Base-by-base conservation (phyloP, 352 stramenopile species). In the Peronospora belbahrii region DNA sequence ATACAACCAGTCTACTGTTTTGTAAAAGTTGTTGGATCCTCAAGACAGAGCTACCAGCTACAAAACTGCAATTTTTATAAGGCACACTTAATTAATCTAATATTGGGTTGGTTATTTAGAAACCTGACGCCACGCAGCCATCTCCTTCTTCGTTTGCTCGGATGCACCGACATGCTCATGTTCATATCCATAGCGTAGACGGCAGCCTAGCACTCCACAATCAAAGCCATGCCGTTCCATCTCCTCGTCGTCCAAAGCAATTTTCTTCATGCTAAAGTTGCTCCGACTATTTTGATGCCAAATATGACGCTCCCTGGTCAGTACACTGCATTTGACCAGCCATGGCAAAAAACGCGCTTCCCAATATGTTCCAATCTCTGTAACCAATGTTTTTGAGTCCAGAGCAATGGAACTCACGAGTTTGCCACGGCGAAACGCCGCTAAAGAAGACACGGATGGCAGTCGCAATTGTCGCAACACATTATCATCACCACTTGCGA, bases 131-230 rank as follows among this genome's bases (percentile, higher is more conserved):
- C 75, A 87, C 20, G 70, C 48, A 2, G 75, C 74, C 28, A 85
- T 73, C 45, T 83, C 70, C 11, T 64, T 42, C 56, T 83, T 85
- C 27, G 67, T 56, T 20, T 76, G 59, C 32, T 83, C 58, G 8
- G 75, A 82, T 7, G 75, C 57, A 2, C 72, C 75, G 11, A 87
- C 72, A 48, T 87, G 75, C 38, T 87, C 75, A 44, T 87, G 75
- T 36, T 83, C 60, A 50, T 79, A 87, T 34, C 60, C 53, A 43
- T 69, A 87, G 13, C 75, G 72, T 22, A 87, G 73, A 35, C 75
- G 75, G 33, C 75, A 87, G 52, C 55, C 43, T 2, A 69, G 54
- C 11, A 83, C 58, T 18, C 75, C 75, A 44, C 75, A 87, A 53
- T 87, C 75, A 23, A 74, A 85, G 28, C 59, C 69, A 28, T 41